Base-by-base conservation (phyloP, 1,139 yeast genomes). In the Eremothecium coryli region DNA sequence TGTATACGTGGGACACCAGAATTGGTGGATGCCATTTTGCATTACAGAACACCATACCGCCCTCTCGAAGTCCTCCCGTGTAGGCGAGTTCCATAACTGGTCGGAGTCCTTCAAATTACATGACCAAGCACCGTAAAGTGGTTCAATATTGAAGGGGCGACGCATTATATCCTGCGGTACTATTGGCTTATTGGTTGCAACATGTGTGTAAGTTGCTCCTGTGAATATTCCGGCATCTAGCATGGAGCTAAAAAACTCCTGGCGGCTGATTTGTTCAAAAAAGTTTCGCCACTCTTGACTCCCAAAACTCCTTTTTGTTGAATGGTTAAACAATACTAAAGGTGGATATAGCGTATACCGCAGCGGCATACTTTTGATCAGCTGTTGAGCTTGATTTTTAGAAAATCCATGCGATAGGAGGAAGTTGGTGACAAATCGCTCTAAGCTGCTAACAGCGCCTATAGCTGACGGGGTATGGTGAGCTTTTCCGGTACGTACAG, bases 1-100 rank as follows among this genome's bases (percentile, higher is more conserved):
- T 9, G 94, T 82, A 50, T 74, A 79, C 35, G 68, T 54, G 0
- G 95, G 95, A 3, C 90, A 82, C 95, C 95, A 85, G 2, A 71
- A 67, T 50, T 85, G 95, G 41, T 56, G 63, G 4, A 85, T 73
- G 1, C 86, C 88, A 53, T 85, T 82, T 50, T 85, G 95, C 2
- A 65, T 58, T 1, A 69, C 68, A 9, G 66, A 58, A 46, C 88
- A 81, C 95, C 95, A 85, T 44, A 84, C 73, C 0, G 82, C 80
- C 0, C 48, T 28, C 0, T 55, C 40, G 33, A 76, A 69, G 45
- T 76, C 79, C 0, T 41, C 38, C 2, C 39, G 36, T 0, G 65
- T 48, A 0, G 86, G 85, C 1, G 28, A 7, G 3, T 53, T 56
- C 36, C 62, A 54, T 4, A 49, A 44, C 6, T 45, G 33, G 3